Evolutionary conservation across 768 basidiomycete species (phyloP).

Genomic region (Dacryopinax primogenitus): DNA sequence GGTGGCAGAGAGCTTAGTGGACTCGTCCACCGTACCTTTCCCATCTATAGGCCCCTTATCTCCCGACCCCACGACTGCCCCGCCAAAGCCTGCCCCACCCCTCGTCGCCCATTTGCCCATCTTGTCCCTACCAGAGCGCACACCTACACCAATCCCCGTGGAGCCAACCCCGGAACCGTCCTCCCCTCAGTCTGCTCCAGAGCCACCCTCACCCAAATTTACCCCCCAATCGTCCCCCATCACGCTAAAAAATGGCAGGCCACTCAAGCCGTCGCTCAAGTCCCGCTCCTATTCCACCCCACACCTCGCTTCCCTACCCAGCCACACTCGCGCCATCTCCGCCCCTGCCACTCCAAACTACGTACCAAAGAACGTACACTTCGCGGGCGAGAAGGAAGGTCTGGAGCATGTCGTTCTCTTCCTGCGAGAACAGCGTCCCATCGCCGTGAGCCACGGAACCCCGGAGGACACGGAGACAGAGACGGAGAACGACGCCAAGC

Average conservation of each 20-base stretch:
- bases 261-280: conserved; percentile 18
- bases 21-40: conserved; percentile 4
- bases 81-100: background rate
- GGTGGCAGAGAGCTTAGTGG: background rate
- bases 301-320: conserved; percentile 10
- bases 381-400: conserved; percentile 2
- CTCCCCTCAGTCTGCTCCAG: background rate
- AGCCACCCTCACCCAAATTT: background rate
- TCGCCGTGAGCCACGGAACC: background rate
- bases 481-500: conserved; percentile 1
- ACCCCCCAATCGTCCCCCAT: conserved; percentile 12
- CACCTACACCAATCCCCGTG: background rate
- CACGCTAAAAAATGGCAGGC: conserved; percentile 14
- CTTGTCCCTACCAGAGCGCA: background rate
- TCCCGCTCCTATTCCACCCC: conserved; percentile 13
- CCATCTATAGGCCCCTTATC: background rate
- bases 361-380: background rate
- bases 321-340: conserved; percentile 5
- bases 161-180: background rate
- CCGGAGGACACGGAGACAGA: conserved; percentile 5
- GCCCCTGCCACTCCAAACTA: conserved; percentile 4
- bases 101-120: background rate
- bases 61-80: background rate
- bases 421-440: background rate
- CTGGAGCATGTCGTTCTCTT: conserved; percentile 6